These are phyloP conservation scores for Solidago caesia DNA, from an alignment of 129 eudicot genomes.

Conservation along the genomic window DNA sequence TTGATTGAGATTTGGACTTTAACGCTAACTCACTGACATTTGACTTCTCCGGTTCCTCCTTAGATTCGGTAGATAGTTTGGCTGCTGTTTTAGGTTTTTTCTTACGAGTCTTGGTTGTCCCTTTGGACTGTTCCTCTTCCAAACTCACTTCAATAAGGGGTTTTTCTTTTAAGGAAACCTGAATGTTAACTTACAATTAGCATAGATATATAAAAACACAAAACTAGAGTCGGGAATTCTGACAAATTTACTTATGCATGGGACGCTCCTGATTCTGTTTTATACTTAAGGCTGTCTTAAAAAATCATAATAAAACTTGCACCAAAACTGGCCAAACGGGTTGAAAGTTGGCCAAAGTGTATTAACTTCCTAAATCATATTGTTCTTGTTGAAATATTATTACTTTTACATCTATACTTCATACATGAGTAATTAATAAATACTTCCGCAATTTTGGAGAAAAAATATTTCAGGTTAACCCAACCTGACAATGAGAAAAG, in stretches of 20 bases:
- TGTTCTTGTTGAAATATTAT: background rate
- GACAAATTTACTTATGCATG: no score
- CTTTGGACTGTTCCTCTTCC: conserved; percentile 37
- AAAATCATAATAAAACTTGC: no score
- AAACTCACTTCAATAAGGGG: conserved; percentile 36
- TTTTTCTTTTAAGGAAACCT: conserved; percentile 42
- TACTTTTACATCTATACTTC: background rate
- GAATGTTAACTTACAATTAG: conserved; percentile 35
- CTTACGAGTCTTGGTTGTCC: conserved; percentile 28
- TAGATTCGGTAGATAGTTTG: conserved; percentile 23
- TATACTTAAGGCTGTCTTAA: background rate
- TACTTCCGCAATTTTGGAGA: background rate
- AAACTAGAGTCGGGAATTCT: background rate
- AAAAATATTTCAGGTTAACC: background rate
- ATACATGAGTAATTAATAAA: background rate
- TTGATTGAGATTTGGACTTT: conserved; percentile 24
- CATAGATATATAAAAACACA: conserved; percentile 13
- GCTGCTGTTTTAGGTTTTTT: conserved; percentile 35
- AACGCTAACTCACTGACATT: conserved; percentile 34
- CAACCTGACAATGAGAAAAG: no score
- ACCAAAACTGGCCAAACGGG: background rate
- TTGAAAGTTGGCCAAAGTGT: background rate
- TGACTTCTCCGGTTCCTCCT: conserved; percentile 23
- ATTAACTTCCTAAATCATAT: conserved; percentile 2
- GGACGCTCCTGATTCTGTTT: background rate